A percentile compares a stretch with the other conserved stretches of the same genome.
Evolutionary conservation across 192 early-diverging fungal genomes (phyloP).

Genomic region (Cetraspora pellucida): DNA sequence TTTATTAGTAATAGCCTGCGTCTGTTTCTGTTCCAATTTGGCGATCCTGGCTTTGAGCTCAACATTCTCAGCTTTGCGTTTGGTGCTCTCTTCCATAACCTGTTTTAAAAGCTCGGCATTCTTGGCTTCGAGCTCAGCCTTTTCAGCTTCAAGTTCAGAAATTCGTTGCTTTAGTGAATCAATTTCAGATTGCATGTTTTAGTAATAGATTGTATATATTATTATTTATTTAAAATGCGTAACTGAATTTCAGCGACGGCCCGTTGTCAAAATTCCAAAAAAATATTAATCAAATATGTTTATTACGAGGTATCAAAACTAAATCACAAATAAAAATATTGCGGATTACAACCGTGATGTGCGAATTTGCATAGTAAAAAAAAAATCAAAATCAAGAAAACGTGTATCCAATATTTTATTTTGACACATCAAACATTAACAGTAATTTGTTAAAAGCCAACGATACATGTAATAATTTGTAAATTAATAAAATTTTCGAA

Average conservation of each 20-base stretch:
- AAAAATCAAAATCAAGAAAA: neutral
- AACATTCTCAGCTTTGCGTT: neutral
- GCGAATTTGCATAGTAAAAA: neutral
- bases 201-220: conserved; percentile 25
- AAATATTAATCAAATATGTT: conserved; percentile 25
- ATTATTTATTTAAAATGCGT: conserved; percentile 33
- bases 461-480: conserved; percentile 3
- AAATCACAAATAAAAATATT: conserved; percentile 22
- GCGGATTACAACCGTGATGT: neutral
- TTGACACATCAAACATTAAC: neutral
- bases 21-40: conserved; percentile 18
- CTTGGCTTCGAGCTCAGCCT: conserved; percentile 20
- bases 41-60: too few relatives aligned
- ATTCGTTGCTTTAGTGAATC: conserved; percentile 23
- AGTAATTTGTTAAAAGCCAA: neutral
- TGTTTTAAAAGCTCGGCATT: conserved; percentile 29
- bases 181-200: conserved; percentile 26
- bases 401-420: neutral
- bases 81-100: conserved; percentile 25
- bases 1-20: neutral
- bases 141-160: conserved; percentile 30
- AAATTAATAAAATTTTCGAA: neutral
- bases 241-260: conserved; percentile 28
- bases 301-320: conserved; percentile 16
- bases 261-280: conserved; percentile 25